Evolutionary conservation across 2,329 filamentous ascomycete genomes (phyloP).

Genomic region (Exophiala phaeomuriformis): DNA sequence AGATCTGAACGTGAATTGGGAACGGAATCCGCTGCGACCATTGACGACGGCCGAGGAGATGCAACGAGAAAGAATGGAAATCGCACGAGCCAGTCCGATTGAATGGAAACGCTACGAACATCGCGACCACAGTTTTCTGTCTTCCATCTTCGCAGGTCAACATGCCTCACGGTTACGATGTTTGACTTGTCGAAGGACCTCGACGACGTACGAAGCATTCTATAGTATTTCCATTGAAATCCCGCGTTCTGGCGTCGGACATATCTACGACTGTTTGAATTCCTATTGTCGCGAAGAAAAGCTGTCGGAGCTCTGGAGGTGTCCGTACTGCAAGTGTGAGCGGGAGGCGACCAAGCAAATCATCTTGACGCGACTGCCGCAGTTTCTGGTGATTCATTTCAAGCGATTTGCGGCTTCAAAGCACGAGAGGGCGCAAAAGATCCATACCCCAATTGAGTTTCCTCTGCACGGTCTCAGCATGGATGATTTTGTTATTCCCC

Average conservation of each 20-base stretch:
- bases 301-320: constrained; percentile 61
- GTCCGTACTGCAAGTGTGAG: constrained; percentile 64
- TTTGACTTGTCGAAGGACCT: constrained; percentile 54
- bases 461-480: constrained; percentile 64
- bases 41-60: constrained; percentile 55
- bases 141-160: constrained; percentile 69
- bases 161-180: constrained; percentile 57
- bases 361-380: constrained; percentile 69
- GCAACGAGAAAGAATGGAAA: constrained; percentile 53
- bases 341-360: constrained; percentile 63
- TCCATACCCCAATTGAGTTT: constrained; percentile 65
- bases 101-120: constrained; percentile 68
- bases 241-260: constrained; percentile 50
- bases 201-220: constrained; percentile 62
- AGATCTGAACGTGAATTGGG: constrained; percentile 69
- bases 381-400: constrained; percentile 70
- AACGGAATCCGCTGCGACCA: constrained; percentile 50
- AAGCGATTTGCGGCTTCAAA: constrained; percentile 59
- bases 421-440: constrained; percentile 56
- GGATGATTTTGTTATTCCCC: constrained; percentile 52
- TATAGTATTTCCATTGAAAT: constrained; percentile 67
- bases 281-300: constrained; percentile 62
- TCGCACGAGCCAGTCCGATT: constrained; percentile 58
- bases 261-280: constrained; percentile 62
- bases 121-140: constrained; percentile 67